These are phyloP conservation scores for Auriscalpium orientale DNA, from an alignment of 768 basidiomycete genomes.

Conservation along the genomic window DNA sequence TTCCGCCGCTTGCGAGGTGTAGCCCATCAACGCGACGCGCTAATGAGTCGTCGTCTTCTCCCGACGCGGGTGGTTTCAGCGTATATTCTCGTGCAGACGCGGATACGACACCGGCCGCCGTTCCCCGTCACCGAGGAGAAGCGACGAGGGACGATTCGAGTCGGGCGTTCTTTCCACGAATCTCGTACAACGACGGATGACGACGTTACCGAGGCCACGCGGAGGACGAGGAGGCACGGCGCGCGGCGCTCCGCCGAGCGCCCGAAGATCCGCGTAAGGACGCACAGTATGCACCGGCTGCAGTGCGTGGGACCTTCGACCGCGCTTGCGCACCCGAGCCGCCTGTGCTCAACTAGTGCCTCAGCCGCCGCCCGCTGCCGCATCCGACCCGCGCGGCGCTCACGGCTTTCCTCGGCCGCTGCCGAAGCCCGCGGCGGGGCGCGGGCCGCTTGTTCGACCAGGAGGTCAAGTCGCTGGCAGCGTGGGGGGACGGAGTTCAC, in stretches of 20 bases:
- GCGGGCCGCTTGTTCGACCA: conserved; percentile 6
- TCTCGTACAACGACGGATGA: too few species aligned
- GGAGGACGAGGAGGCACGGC: conserved; percentile 10
- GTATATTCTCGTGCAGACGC: too few species aligned
- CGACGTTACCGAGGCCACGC: conserved; percentile 22
- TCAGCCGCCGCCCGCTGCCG: not conserved
- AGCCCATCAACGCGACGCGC: conserved; percentile 13
- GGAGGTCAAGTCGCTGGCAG: not conserved
- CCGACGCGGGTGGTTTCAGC: too few species aligned
- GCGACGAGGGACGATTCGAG: too few species aligned
- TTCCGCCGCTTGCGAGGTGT: conserved; percentile 38
- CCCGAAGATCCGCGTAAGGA: conserved; percentile 17
- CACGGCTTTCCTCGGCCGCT: conserved; percentile 4
- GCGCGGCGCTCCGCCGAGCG: conserved; percentile 7
- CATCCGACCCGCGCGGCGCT: not conserved
- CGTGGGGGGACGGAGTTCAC: conserved; percentile 15
- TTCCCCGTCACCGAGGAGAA: too few species aligned
- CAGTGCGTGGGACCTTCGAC: conserved; percentile 9
- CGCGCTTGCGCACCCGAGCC: not conserved
- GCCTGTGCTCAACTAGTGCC: not conserved
- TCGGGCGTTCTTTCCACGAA: too few species aligned
- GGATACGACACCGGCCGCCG: conserved; percentile 11
- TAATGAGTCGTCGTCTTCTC: not conserved
- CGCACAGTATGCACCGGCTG: conserved; percentile 18
- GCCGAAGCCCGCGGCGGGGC: conserved; percentile 9